phyloP scores from a whole-genome alignment of 2,329 filamentous ascomycete genomes.

The Tolypocladium ophioglossoides region DNA sequence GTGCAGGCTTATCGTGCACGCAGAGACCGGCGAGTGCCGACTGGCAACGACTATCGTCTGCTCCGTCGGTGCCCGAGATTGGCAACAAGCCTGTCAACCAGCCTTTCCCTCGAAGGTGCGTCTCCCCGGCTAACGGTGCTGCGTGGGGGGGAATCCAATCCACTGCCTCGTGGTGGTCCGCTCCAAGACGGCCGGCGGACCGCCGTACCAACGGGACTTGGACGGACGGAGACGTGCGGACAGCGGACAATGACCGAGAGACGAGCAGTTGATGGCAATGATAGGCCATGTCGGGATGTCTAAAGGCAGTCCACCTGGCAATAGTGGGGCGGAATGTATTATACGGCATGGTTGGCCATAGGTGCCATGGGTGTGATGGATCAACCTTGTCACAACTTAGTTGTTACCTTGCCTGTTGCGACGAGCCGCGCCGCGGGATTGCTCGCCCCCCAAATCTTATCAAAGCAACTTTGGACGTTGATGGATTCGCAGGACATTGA shows the following conservation, averaged over 20 bases:
- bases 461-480: not conserved
- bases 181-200: not conserved
- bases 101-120: too few relatives aligned
- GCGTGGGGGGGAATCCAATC: not conserved
- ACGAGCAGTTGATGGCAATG: not conserved
- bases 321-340: too few relatives aligned
- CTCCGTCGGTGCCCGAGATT: too few relatives aligned
- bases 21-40: not conserved
- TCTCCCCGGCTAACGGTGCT: not conserved
- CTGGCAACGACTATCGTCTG: not conserved
- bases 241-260: not conserved
- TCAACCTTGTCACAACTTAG: too few relatives aligned
- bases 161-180: not conserved
- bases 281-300: too few relatives aligned
- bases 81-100: too few relatives aligned
- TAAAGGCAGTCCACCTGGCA: too few relatives aligned
- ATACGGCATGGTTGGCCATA: too few relatives aligned
- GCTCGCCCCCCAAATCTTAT: too few relatives aligned
- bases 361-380: not conserved
- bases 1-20: not conserved
- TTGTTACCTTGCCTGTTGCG: too few relatives aligned
- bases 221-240: too few relatives aligned
- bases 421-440: not conserved
- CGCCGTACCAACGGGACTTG: not conserved
- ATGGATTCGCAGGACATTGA: not conserved